Conservation (phyloP, 2,329 filamentous ascomycete species). For the Microdochium trichocladiopsis region DNA sequence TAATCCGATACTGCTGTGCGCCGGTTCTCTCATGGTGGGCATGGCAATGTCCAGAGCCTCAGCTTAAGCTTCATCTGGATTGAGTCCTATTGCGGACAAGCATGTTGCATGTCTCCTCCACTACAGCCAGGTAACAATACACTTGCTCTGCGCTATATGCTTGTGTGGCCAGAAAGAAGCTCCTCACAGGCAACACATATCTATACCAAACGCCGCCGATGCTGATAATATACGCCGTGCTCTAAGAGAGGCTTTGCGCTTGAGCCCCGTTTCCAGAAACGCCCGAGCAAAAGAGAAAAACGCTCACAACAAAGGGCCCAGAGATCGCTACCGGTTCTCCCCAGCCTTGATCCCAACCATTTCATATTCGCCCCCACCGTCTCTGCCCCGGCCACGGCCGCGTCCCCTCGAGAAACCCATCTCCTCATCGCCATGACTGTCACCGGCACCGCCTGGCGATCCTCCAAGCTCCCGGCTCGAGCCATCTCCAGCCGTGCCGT, state of each 20-base stretch:
- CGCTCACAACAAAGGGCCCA: not conserved
- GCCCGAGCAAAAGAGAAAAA: not conserved
- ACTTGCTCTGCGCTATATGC: too few species aligned
- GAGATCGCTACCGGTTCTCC: conserved; percentile 19
- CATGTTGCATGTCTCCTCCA: too few species aligned
- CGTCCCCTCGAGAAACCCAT: conserved; percentile 42
- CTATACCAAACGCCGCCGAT: not conserved
- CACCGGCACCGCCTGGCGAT: conserved; percentile 11
- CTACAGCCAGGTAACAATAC: too few species aligned
- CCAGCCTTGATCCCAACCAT: conserved; percentile 45
- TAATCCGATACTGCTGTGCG: too few species aligned
- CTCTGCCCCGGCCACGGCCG: conserved; percentile 43
- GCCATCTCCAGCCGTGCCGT: conserved; percentile 24
- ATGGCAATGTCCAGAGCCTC: too few species aligned
- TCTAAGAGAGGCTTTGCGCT: too few species aligned
- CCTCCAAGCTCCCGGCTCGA: conserved; percentile 7
- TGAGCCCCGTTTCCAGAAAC: too few species aligned
- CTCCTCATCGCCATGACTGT: conserved; percentile 31
- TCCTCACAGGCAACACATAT: not conserved
- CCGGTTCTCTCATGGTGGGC: too few species aligned
- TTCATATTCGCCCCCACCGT: conserved; percentile 56
- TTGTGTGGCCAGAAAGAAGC: not conserved
- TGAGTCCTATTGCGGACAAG: too few species aligned
- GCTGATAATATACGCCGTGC: not conserved
- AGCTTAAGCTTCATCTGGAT: too few species aligned